Evolutionary conservation across 768 basidiomycete genomes (phyloP), one percentile per base, ranked within the genome.

Genomic region (Mycena floridula): DNA sequence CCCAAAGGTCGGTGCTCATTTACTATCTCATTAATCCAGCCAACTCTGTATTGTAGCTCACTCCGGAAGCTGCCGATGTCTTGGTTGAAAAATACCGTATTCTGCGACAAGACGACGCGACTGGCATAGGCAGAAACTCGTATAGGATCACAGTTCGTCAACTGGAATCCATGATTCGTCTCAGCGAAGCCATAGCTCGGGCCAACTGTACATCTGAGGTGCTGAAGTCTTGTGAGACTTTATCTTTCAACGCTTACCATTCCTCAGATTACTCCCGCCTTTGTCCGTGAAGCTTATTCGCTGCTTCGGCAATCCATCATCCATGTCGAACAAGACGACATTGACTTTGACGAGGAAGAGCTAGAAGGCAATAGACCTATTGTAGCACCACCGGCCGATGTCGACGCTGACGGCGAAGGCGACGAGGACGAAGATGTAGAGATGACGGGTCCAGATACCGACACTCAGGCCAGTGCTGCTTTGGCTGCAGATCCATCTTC

Each of bases 121-220:
- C 82, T 12, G 93, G 94, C 5, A 77, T 79, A 4, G 89, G 90
- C 15, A 77, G 81, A 53, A 97, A 96, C 59, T 95, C 93, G 15
- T 97, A 95, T 60, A 81, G 95, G 25, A 98, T 98, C 54, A 98
- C 96, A 6, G 96, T 98, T 25, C 88, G 96, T 62, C 96, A 98
- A 60, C 72, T 99, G 37, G 96, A 98, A 63, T 92, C 89, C 63
- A 95, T 99, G 93, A 91, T 99, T 53, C 94, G 96, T 23, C 69
- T 99, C 42, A 89, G 88, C 52, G 96, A 99, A 62, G 96, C 94
- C 20, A 98, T 98, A 54, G 96, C 96, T 5, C 76, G 96, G 28
- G 93, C 95, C 2, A 97, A 98, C 61, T 98, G 96, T 61, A 89
- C 89, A 13, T 74, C 84, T n/a, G 91, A 95, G 69, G 90, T 86